A percentile compares a stretch with the other conserved stretches of the same genome.
These are phyloP conservation scores for Pseudovirgaria hyperparasitica DNA, from an alignment of 2,329 filamentous ascomycete genomes.

Conservation along the genomic window DNA sequence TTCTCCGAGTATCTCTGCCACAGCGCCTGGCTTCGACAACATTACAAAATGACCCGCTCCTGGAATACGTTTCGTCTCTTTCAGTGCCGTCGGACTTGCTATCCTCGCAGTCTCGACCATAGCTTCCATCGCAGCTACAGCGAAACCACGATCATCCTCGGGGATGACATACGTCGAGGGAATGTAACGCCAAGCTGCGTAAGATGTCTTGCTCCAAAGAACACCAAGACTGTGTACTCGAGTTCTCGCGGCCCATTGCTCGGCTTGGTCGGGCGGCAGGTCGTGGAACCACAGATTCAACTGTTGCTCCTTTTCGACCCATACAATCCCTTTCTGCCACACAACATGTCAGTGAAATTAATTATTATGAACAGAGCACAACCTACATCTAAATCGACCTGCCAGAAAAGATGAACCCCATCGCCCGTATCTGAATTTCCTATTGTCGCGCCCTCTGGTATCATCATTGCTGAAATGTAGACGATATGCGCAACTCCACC, in stretches of 20 bases:
- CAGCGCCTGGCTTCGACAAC: too few species aligned
- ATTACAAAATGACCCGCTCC: too few species aligned
- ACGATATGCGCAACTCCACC: constrained; percentile 17
- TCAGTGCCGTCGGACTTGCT: too few species aligned
- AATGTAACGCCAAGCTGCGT: constrained; percentile 18
- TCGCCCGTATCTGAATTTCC: constrained; percentile 1
- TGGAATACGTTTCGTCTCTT: too few species aligned
- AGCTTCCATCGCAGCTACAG: too few species aligned
- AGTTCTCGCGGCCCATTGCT: constrained; percentile 10
- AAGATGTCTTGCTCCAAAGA: constrained; percentile 10
- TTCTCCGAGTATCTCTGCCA: too few species aligned
- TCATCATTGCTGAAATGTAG: constrained; percentile 9
- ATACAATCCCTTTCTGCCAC: constrained; percentile 2
- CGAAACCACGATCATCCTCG: too few species aligned
- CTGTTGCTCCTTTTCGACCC: constrained; percentile 1
- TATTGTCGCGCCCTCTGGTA: constrained; percentile 5
- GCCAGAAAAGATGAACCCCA: constrained; percentile 2
- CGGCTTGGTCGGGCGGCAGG: constrained; percentile 9
- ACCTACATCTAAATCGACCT: constrained; percentile 1
- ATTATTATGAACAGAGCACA: not conserved
- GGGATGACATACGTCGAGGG: constrained; percentile 19
- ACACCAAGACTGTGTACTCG: constrained; percentile 12
- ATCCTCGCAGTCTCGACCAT: too few species aligned
- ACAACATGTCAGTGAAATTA: too few species aligned
- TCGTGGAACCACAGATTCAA: constrained; percentile 13